A percentile compares a stretch with the other conserved stretches of the same genome.
Evolutionary conservation across 108 stramenopile species (phyloP).

Genomic region (Seminavis robusta): DNA sequence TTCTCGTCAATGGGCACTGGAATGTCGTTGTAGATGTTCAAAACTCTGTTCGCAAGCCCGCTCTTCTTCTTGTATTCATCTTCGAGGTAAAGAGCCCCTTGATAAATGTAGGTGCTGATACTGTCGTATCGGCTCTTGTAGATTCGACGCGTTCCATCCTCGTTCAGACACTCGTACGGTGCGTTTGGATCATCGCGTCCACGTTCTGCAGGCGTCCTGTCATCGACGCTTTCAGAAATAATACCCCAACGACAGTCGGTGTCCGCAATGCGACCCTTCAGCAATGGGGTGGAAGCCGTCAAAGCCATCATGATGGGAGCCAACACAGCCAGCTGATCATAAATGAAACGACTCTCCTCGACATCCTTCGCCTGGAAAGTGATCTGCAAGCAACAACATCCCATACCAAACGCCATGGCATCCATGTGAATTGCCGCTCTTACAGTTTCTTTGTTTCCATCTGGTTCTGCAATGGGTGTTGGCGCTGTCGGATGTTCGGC

Average conservation of each 20-base stretch:
- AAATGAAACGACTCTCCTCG: slow-evolving; percentile 94
- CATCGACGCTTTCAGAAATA: slow-evolving; percentile 93
- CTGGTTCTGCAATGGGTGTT: slow-evolving; percentile 1
- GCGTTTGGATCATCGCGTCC: slow-evolving; percentile 68
- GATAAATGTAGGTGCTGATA: slow-evolving; percentile 93
- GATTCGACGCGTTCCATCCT: slow-evolving; percentile 68
- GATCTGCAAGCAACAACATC: slow-evolving; percentile 98
- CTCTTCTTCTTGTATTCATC: slow-evolving; percentile 19
- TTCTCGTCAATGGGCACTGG: slow-evolving; percentile 85
- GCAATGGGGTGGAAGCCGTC: slow-evolving; percentile 93
- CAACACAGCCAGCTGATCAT: slow-evolving; percentile 98
- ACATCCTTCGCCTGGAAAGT: slow-evolving; percentile 97
- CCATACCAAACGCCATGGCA: slow-evolving; percentile 99
- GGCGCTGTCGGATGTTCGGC: neutral
- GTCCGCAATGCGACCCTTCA: slow-evolving; percentile 92
- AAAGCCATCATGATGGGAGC: slow-evolving; percentile 98
- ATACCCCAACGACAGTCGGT: slow-evolving; percentile 97
- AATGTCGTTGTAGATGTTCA: slow-evolving; percentile 94
- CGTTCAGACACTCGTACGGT: slow-evolving; percentile 58
- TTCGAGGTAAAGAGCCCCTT: slow-evolving; percentile 33
- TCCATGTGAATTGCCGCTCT: slow-evolving; percentile 95
- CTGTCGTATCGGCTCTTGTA: slow-evolving; percentile 96
- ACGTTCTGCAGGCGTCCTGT: slow-evolving; percentile 91
- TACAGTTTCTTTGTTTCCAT: slow-evolving; percentile 31
- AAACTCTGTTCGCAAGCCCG: slow-evolving; percentile 55